Base-by-base conservation (phyloP, 345 rosid genomes). In the Eutrema japonicum region DNA sequence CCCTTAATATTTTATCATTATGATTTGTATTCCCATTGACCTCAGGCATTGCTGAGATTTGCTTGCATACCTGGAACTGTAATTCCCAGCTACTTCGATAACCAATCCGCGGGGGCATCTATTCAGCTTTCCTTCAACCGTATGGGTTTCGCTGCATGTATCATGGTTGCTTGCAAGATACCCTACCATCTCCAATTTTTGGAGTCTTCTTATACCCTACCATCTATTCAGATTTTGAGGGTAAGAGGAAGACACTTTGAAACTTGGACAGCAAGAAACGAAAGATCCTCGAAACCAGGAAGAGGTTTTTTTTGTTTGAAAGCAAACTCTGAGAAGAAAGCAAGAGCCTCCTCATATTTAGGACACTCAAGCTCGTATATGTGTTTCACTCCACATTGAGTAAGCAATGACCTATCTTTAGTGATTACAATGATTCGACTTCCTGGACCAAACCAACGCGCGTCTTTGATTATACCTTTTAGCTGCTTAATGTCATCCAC, bases 361-460 rank as follows among this genome's bases (percentile, higher is more conserved):
- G 42, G 68, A 64, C 9, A 45, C 29, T 46, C 68, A 14, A 64
- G 4, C 12, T 64, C 68, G 22, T 64, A 64, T 2, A 46, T 33
- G 33, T 47, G 42, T 64, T 46, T 16, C 14, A 64, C 68, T 46
- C 55, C 55, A 8, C 55, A 45, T 9, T 46, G 12, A 16, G 43
- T 33, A 3, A 64, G 68, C 55, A 64, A 46, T 3, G 40, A 30
- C 10, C 10, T 45, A 3, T 30, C 68, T 5, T 18, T 4, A 4
- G 68, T 64, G 51, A 32, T 63, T n/a, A 33, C 55, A 6, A 64
- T 47, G 30, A 64, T 2, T 16, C 29, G 2, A 32, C 68, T 46
- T 33, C 55, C 68, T 13, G 42, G 55, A 29, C 54, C 68, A 64
- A 64, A 64, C 68, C 40, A 45, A 29, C 54, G 32, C 2, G 68